Evolutionary conservation across 371 early-diverging fungal genomes (phyloP), one percentile per base, ranked within the genome.

Genomic region (Dinochytrium kinnereticum): DNA sequence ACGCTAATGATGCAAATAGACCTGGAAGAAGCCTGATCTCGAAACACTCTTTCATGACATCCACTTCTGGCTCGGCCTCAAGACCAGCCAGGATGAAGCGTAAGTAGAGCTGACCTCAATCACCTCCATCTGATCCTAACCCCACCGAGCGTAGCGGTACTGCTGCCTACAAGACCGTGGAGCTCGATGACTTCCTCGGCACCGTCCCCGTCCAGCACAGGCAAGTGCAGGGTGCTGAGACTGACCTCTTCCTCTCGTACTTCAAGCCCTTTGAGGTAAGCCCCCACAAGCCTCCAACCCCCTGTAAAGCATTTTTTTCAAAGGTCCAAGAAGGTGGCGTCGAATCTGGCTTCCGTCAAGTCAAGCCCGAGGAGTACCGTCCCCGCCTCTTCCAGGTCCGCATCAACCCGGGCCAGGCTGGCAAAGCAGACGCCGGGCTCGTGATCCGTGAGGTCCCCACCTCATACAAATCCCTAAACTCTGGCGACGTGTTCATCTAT

Each of bases 91-190:
- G 70, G 81, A 73, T 51, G 70, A 72, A 44, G 71, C 71, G 76
- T 76, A 53, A 59, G 76, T 68, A n/a, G n/a, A n/a, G n/a, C n/a
- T n/a, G n/a, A n/a, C 2, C 24, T 38, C 0, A 55, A 76, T n/a
- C n/a, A 84, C n/a, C 61, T 57, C 19, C 40, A 34, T 40, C 44
- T 37, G 24, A 21, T 49, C 15, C 33, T n/a, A 17, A 64, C 34
- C 49, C 36, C 19, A 21, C 30, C 24, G 39, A 13, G 30, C 15
- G 30, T 28, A 76, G 76, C 53, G 95, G 95, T 37, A 93, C 93
- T 21, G 95, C 94, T 15, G 95, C 95, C 2, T 95, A 94, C 87
- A 95, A 95, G 80, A 92, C 95, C 0, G 94, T 95, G 13, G 93
- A 95, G 80, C 80, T 95, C 13, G 94, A 95, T 82, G 92, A 92